These are phyloP conservation scores for Xylaria telfairii DNA, from an alignment of 495 filamentous ascomycete genomes.

Conservation along the genomic window DNA sequence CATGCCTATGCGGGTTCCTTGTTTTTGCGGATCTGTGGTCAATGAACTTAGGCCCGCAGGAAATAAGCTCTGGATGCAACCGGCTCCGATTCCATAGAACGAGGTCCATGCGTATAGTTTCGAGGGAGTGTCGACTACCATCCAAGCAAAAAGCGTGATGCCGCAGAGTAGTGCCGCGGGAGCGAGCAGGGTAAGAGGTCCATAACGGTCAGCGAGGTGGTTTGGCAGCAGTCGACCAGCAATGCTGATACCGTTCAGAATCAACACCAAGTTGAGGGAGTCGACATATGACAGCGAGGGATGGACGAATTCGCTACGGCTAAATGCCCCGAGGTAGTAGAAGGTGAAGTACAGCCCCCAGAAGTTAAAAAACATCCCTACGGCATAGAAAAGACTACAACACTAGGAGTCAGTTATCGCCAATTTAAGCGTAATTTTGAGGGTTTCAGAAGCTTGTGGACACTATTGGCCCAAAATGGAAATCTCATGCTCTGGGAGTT, in stretches of 20 bases:
- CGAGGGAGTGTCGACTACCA: slow-evolving; percentile 54
- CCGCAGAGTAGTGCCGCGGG: slow-evolving; percentile 59
- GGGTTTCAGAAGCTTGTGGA: too few species aligned
- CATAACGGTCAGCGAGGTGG: slow-evolving; percentile 65
- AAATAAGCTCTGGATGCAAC: slow-evolving; percentile 72
- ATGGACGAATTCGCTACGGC: slow-evolving; percentile 47
- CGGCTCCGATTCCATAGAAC: slow-evolving; percentile 70
- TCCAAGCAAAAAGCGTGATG: slow-evolving; percentile 67
- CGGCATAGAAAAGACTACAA: slow-evolving; percentile 63
- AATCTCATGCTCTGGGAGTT: too few species aligned
- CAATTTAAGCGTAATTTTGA: too few species aligned
- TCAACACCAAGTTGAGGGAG: slow-evolving; percentile 70
- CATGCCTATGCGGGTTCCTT: slow-evolving; percentile 80
- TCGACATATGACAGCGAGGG: slow-evolving; percentile 57
- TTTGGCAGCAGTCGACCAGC: slow-evolving; percentile 70
- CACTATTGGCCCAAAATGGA: too few species aligned
- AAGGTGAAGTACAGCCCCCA: slow-evolving; percentile 76
- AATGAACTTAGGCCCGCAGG: slow-evolving; percentile 66
- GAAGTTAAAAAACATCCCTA: slow-evolving; percentile 67
- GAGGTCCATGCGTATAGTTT: slow-evolving; percentile 65
- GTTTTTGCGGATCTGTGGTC: slow-evolving; percentile 69
- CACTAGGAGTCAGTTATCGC: too few species aligned
- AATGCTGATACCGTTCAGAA: slow-evolving; percentile 75
- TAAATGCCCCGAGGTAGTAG: slow-evolving; percentile 73
- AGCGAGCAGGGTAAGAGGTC: slow-evolving; percentile 66